Conservation (phyloP, 2,329 filamentous ascomycete species). For the Byssochlamys sp. region DNA sequence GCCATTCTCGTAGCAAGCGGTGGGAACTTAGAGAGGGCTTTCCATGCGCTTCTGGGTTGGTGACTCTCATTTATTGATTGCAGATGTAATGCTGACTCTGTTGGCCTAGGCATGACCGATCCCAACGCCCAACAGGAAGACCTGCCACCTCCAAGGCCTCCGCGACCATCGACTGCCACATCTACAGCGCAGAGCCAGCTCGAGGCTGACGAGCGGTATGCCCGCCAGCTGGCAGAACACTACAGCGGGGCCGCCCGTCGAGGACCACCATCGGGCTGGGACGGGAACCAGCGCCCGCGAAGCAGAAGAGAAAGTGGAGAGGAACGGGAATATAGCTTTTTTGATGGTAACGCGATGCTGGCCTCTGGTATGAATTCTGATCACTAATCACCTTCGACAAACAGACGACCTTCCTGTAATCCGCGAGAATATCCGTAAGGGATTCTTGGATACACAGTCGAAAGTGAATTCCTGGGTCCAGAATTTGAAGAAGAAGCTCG, state of each 20-base stretch:
- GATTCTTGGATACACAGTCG: constrained; percentile 85
- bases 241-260: constrained; percentile 49
- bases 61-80: not conserved
- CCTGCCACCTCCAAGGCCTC: constrained; percentile 65
- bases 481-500: constrained; percentile 82
- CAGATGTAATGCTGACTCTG: constrained; percentile 2
- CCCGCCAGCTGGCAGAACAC: constrained; percentile 83
- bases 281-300: constrained; percentile 32
- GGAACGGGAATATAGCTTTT: constrained; percentile 75
- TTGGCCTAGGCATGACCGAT: constrained; percentile 60
- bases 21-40: constrained; percentile 82
- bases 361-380: not conserved
- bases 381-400: constrained; percentile 4
- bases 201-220: constrained; percentile 83
- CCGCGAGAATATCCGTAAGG: constrained; percentile 83
- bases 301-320: constrained; percentile 50
- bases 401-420: constrained; percentile 85
- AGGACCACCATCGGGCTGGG: constrained; percentile 20
- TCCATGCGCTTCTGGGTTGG: constrained; percentile 81
- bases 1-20: constrained; percentile 79
- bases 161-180: constrained; percentile 53
- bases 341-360: constrained; percentile 53
- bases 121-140: constrained; percentile 58
- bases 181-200: constrained; percentile 64
- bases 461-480: constrained; percentile 90